Evolutionary conservation across 2,329 filamentous ascomycete species (phyloP), one percentile per base, ranked within the genome.

Genomic region (Stagonosporopsis tanaceti): DNA sequence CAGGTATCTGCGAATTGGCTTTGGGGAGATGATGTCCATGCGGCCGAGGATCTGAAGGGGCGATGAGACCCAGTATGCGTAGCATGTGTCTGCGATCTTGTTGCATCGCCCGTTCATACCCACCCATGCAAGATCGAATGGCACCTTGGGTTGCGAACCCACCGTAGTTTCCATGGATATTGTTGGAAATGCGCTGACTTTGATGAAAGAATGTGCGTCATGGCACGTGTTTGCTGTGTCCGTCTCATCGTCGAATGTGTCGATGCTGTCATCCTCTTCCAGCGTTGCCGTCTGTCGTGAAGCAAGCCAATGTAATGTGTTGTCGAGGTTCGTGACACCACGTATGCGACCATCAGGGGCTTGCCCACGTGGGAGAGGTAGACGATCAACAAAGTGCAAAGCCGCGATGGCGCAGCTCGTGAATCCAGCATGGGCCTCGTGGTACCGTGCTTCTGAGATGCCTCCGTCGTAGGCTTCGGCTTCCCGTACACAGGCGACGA

Each of bases 81-180:
- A 99, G 78, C 95, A 99, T 0, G 95, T 98, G 77, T 99, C 95
- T 9, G 91, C 90, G 45, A 89, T 84, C 76, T 99, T 99, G 79
- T 97, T 97, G 73, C 87, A 88, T 47, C 95, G 87, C 25, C 95
- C 95, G 69, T 96, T 97, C 78, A 96, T 93, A 9, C 93, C 95
- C 1, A 92, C 84, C 69, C 84, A 85, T 9, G 79, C 76, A 37
- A 82, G 60, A 2, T 81, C 78, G n/a, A 82, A 76, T 62, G 89
- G 89, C 0, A 79, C 76, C 15, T 89, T 88, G 59, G 92, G 89
- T 47, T 89, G 83, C 35, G 82, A 62, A 37, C 67, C 45, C 28
- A 67, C 64, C 12, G 68, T 73, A 20, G 60, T 53, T 20, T 70
- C 55, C 12, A 70, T 76, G 14, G 63, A 62, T 22, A 63, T 54